Base-by-base conservation (phyloP, 1,284 basidiomycete species). In the Cryptococcus jaspeensis region DNA sequence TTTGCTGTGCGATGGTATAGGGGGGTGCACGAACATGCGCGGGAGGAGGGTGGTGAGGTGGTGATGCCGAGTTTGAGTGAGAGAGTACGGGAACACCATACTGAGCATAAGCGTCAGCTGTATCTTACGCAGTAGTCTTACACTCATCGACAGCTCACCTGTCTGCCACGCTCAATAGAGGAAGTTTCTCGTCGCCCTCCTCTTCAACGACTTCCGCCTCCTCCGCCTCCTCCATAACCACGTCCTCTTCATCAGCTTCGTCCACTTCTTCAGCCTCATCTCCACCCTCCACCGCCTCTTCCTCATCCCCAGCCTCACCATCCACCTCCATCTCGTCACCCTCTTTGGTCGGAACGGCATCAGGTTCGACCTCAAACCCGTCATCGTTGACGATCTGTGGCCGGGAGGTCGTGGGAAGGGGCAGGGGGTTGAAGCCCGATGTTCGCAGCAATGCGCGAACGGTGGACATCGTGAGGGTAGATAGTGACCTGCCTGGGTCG, bases 1-100 rank as follows among this genome's bases (percentile, higher is more conserved):
- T 48, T 63, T 63, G 44, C 53, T 64, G 56, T 74, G 63, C 1
- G 71, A 70, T 7, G 74, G 70, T 3, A 74, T 65, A 5, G 69
- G 64, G 3, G 72, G 73, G 54, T 76, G 74, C 0, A 69, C 65
- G 63, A 76, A 76, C 25, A 72, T 64, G 44, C 66, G 70, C 1
- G 74, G 74, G 11, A 76, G 59, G n/a, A 76, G 69, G 22, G 70
- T 62, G 16, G 64, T 61, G 35, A 71, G 58, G 51, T 76, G 74
- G 23, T 66, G 66, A 32, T 70, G 64, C 1, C 74, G 64, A 5
- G 69, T 71, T 48, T 73, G 69, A 9, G 58, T 58, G 35, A 76
- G 62, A 12, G 74, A 72, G 50, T 72, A 71, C 9, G 64, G 67
- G 3, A 75, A 58, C 0, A 74, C 63, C 36, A 73, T 55, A 45